These are phyloP conservation scores for Ligustrum vulgare DNA, from an alignment of 257 asterid species.

Conservation along the genomic window DNA sequence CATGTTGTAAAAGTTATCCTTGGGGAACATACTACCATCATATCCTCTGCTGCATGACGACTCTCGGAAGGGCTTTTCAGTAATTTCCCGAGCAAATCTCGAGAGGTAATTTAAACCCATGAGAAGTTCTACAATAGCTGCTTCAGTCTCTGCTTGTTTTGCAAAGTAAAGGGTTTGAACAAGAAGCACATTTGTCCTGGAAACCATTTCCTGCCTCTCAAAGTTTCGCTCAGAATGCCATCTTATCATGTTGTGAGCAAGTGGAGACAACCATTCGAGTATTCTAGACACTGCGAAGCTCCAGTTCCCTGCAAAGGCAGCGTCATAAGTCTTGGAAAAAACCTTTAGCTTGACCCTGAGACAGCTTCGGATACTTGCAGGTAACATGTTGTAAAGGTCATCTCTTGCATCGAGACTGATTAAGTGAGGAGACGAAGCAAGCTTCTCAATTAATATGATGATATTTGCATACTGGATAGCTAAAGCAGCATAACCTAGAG, in stretches of 20 bases:
- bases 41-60: not conserved
- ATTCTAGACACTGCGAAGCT: not conserved
- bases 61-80: not conserved
- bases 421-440: not conserved
- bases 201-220: constrained; percentile 1
- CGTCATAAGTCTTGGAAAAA: not conserved
- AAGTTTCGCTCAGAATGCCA: constrained; percentile 2
- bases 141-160: not conserved
- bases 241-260: constrained; percentile 5
- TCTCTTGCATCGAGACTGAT: constrained; percentile 2
- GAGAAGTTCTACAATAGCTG: constrained; percentile 2
- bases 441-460: constrained; percentile 1
- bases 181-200: constrained; percentile 3
- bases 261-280: constrained; percentile 8
- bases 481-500: constrained; percentile 2
- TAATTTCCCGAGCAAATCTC: not conserved
- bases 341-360: not conserved
- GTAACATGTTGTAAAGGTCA: not conserved
- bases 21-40: not conserved
- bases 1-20: not conserved
- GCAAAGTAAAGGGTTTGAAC: constrained; percentile 2
- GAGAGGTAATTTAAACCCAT: constrained; percentile 4
- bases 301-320: constrained; percentile 5
- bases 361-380: not conserved
- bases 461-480: constrained; percentile 1